Base-by-base conservation (phyloP, 768 basidiomycete genomes). In the Panus rudis region DNA sequence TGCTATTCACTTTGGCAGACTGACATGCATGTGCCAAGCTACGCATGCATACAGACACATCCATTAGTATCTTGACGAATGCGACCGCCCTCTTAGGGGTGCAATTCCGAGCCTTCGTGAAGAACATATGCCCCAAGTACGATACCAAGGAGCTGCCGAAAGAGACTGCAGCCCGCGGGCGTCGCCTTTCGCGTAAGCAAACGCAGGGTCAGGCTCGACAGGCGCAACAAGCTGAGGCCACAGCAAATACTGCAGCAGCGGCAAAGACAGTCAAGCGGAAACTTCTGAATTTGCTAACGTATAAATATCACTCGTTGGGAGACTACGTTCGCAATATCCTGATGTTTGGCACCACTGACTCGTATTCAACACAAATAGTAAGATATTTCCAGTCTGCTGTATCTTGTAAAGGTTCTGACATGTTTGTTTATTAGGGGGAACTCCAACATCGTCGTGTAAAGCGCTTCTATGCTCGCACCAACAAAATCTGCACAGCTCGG, bases 1-100 rank as follows among this genome's bases (percentile, higher is more conserved):
- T 71, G 0, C 51, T 72, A 1, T 72, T 63, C 47, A 37, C 44
- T 11, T 43, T 63, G 2, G 60, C 56, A 0, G 49, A 56, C 13
- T 69, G 67, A 68, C 71, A 71, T 49, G 59, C 56, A 0, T 52
- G 62, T 8, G 67, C 65, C 1, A 73, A 73, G 44, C 55, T 71
- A 2, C 59, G 62, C 6, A 37, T 69, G 41, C 71, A 72, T 40
- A 67, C 64, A 0, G 58, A 66, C 10, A 22, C 48, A 1, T 62
- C 67, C 3, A 46, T 72, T 0, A 17, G 25, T 0, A 16, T 52
- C 20, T 49, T 68, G 2, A 49, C 59, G 7, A 6, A 6, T 1
- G 39, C 46, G 0, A 69, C 65, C 13, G 41, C 14, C 0, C 45
- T 48, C 1, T 48, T 72, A 5, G 65, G 70, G 0, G 20, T 47